Evolutionary conservation across 2,329 filamentous ascomycete species (phyloP), one percentile per base, ranked within the genome.

Genomic region (Monosporascus sp.): DNA sequence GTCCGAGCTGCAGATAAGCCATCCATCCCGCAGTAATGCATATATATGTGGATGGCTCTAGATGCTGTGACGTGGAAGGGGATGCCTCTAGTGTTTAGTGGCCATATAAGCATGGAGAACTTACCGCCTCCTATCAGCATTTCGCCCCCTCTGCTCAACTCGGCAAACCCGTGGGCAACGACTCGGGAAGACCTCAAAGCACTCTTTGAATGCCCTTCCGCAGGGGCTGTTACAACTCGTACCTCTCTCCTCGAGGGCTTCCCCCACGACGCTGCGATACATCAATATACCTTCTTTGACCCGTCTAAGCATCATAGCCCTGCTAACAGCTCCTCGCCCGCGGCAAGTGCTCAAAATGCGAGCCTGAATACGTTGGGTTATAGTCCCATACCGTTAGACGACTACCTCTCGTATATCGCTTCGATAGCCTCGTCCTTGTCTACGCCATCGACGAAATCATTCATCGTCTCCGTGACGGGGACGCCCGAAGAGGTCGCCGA

Each of bases 111-210:
- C 11, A 48, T 27, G 20, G 31, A 39, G n/a, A 6, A 7, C 27
- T 31, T 49, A 39, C 80, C 79, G 2, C 80, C 78, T 0, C 75
- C 62, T 57, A 67, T 87, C 9, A 49, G 60, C 7, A 82, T 90
- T 55, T 61, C 74, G 44, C 87, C 86, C 1, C 86, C 87, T 0
- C 74, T 93, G 7, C 74, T 91, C 58, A 92, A 92, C 70, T 88
- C 87, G 1, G 82, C 89, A 31, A 86, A 82, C 49, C 88, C 88
- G 0, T 91, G 88, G 88, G 87, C 88, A 25, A 89, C 87, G 0
- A 82, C 79, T 3, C 68, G 79, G 5, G 74, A 78, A 5, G 81
- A 91, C 57, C 78, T 92, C 4, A 67, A 73, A 39, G 70, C 71
- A 2, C 79, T 92, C 7, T 88, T 88, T 64, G 66, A 73, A 31